Conservation (phyloP, 805 yeast species). For the Candida wancherniae region DNA sequence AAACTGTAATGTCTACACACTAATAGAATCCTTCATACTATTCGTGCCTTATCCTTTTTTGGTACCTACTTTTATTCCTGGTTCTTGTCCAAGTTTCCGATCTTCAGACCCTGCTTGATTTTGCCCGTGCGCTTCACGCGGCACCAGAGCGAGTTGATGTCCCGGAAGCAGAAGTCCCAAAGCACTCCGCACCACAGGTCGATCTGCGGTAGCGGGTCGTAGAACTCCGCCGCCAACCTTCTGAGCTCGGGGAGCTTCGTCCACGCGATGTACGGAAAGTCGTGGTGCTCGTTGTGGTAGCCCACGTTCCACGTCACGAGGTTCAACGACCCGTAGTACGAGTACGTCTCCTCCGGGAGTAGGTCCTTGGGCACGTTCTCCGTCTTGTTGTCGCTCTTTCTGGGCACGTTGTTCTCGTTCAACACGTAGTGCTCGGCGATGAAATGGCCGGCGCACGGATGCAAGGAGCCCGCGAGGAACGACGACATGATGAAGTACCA, state of each 20-base stretch:
- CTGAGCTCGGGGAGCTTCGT: slow-evolving; percentile 63
- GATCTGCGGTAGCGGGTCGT: slow-evolving; percentile 73
- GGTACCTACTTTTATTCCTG: slow-evolving; percentile 4
- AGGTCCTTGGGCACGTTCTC: slow-evolving; percentile 26
- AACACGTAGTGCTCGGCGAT: slow-evolving; percentile 90
- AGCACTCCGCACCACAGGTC: slow-evolving; percentile 76
- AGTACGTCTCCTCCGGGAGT: slow-evolving; percentile 73
- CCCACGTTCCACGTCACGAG: slow-evolving; percentile 88
- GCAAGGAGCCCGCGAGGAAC: slow-evolving; percentile 85
- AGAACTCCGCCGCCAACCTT: slow-evolving; percentile 71
- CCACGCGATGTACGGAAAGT: slow-evolving; percentile 94
- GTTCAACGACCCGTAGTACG: slow-evolving; percentile 81
- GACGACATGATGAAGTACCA: slow-evolving; percentile 69
- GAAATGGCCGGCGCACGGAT: slow-evolving; percentile 93
- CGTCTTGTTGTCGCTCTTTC: slow-evolving; percentile 17
- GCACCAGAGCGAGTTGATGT: slow-evolving; percentile 68
- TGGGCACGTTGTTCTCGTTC: slow-evolving; percentile 47
- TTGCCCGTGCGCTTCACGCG: slow-evolving; percentile 65
- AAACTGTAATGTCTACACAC: too few species aligned
- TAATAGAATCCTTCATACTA: too few species aligned
- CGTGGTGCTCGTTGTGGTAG: slow-evolving; percentile 92
- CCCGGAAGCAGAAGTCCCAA: slow-evolving; percentile 63
- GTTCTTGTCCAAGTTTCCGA: slow-evolving; percentile 17
- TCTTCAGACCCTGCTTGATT: slow-evolving; percentile 31
- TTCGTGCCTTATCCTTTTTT: too few species aligned